Evolutionary conservation across 305 asterid species (phyloP).

Genomic region (Caryopteris hybrid): DNA sequence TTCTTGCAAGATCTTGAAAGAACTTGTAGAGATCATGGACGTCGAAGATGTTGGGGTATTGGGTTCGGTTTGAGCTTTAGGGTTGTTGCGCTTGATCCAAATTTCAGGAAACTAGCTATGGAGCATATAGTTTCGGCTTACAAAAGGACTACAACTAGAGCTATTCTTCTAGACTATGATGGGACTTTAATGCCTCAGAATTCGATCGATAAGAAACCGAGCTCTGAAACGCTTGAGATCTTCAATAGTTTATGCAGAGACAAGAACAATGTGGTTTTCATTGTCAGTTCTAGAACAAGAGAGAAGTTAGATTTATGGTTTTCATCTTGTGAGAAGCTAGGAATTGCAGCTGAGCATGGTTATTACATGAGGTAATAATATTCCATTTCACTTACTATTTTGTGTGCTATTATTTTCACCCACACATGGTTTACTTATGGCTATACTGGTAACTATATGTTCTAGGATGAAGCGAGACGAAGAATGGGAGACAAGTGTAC

Average conservation of each 20-base stretch:
- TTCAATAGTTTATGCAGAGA: conserved; percentile 58
- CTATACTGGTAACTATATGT: neutral
- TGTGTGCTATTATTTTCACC: neutral
- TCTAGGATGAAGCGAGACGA: conserved; percentile 58
- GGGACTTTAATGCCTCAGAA: conserved; percentile 89
- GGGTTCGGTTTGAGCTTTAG: conserved; percentile 83
- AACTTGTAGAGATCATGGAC: conserved; percentile 74
- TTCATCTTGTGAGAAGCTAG: conserved; percentile 64
- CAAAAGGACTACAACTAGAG: conserved; percentile 63
- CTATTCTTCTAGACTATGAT: conserved; percentile 75
- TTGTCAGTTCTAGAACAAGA: conserved; percentile 73
- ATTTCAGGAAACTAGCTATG: conserved; percentile 74
- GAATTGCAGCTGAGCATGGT: conserved; percentile 91
- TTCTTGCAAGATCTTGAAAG: conserved; percentile 83
- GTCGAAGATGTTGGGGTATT: conserved; percentile 86
- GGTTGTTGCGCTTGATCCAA: conserved; percentile 81
- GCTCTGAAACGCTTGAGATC: conserved; percentile 56
- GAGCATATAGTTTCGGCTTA: conserved; percentile 90
- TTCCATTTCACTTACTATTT: neutral
- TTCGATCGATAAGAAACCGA: conserved; percentile 77
- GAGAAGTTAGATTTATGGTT: conserved; percentile 58
- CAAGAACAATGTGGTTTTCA: conserved; percentile 60
- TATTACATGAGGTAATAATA: conserved; percentile 54
- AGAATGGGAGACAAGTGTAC: conserved; percentile 78
- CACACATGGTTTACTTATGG: neutral